A percentile compares a stretch with the other conserved stretches of the same genome.
These are phyloP conservation scores for Triticum monococcum DNA, from an alignment of 176 grass and related monocot species.

Conservation along the genomic window DNA sequence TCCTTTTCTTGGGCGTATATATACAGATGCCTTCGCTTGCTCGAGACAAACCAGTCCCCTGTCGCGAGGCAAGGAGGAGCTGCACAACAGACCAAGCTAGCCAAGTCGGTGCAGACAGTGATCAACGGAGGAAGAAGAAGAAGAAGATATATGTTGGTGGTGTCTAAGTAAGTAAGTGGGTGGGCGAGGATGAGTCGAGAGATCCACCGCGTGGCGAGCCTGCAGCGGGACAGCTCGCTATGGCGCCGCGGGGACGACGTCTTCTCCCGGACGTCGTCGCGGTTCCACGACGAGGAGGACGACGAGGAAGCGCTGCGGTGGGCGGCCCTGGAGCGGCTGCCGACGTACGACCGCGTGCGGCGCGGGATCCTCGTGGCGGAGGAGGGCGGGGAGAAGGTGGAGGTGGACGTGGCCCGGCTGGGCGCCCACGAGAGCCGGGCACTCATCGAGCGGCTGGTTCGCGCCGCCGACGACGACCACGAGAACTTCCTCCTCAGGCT, in stretches of 20 bases:
- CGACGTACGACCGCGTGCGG: conserved; percentile 65
- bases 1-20: neutral
- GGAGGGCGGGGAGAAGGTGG: conserved; percentile 33
- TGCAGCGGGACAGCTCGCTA: conserved; percentile 47
- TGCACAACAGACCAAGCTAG: neutral
- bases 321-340: conserved; percentile 93
- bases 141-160: too few species aligned
- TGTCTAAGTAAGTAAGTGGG: neutral
- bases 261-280: conserved; percentile 65
- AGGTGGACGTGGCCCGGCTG: conserved; percentile 56
- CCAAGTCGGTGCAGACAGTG: neutral
- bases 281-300: conserved; percentile 69
- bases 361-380: conserved; percentile 46
- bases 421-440: conserved; percentile 53
- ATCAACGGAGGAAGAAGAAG: neutral
- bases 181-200: conserved; percentile 34
- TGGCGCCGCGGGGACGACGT: conserved; percentile 59
- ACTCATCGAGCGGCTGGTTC: conserved; percentile 63
- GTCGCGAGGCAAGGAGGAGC: neutral
- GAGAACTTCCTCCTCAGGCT: conserved; percentile 80
- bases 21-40: neutral
- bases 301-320: conserved; percentile 91
- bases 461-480: conserved; percentile 74
- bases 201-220: conserved; percentile 54
- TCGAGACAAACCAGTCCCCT: neutral